These are phyloP conservation scores for Amphicarpaea edgeworthii DNA, from an alignment of 306 rosid genomes.

Conservation along the genomic window DNA sequence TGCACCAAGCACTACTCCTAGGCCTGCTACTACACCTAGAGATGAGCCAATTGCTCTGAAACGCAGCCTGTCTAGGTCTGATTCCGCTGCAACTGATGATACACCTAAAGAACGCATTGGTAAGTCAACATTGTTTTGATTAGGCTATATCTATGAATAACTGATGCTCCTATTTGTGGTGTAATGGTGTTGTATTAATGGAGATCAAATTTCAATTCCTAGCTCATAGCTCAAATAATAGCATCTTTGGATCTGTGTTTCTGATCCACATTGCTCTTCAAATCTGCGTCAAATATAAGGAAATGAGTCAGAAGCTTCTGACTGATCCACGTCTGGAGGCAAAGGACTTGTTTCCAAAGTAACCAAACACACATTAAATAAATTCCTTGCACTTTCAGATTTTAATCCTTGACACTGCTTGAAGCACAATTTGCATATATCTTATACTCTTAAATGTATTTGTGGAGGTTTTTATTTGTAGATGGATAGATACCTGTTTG, in stretches of 20 bases:
- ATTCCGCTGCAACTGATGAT: constrained; percentile 74
- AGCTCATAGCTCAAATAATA: neutral
- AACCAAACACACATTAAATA: no score
- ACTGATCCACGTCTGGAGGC: no score
- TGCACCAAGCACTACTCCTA: constrained; percentile 59
- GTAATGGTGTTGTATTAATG: neutral
- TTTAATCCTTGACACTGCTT: constrained; percentile 5
- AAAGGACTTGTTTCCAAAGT: no score
- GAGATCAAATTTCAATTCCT: constrained; percentile 26
- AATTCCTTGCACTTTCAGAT: neutral
- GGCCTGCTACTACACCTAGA: constrained; percentile 66
- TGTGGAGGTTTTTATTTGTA: constrained; percentile 13
- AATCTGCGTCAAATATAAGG: no score
- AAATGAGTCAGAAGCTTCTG: no score
- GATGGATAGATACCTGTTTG: neutral
- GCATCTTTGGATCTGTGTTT: no score
- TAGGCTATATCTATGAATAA: constrained; percentile 5
- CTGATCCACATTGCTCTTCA: no score
- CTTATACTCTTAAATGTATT: neutral
- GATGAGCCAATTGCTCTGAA: constrained; percentile 57
- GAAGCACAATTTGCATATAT: constrained; percentile 19
- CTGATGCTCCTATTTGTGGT: constrained; percentile 8
- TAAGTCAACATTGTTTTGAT: constrained; percentile 53
- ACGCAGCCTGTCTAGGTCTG: constrained; percentile 72
- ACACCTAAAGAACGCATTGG: constrained; percentile 87